A percentile compares a stretch with the other conserved stretches of the same genome.
These are phyloP conservation scores for Apiotrichum sp. DNA, from an alignment of 1,284 basidiomycete genomes.

Conservation along the genomic window DNA sequence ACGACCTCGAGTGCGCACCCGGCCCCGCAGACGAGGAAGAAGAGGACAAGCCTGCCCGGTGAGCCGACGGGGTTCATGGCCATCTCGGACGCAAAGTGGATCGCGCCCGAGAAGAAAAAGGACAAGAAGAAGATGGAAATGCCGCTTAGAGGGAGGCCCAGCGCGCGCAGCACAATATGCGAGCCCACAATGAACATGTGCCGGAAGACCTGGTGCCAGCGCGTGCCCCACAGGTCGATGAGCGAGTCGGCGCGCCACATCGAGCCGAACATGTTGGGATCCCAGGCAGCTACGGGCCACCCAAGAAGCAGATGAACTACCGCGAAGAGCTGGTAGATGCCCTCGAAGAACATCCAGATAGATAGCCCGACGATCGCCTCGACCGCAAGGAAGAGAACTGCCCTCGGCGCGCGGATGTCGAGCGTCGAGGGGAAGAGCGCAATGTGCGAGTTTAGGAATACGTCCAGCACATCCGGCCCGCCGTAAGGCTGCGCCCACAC, in stretches of 20 bases:
- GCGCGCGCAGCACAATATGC: not conserved
- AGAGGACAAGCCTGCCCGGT: constrained; percentile 16
- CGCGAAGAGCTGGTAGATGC: constrained; percentile 35
- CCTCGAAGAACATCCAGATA: constrained; percentile 29
- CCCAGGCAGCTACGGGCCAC: constrained; percentile 36
- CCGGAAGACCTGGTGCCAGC: constrained; percentile 44
- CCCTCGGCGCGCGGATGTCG: not conserved
- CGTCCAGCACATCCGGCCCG: constrained; percentile 9
- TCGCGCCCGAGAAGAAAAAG: constrained; percentile 35
- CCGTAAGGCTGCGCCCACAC: not conserved
- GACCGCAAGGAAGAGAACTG: constrained; percentile 17
- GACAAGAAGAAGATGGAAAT: constrained; percentile 23
- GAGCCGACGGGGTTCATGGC: constrained; percentile 25
- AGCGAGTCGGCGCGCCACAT: constrained; percentile 38
- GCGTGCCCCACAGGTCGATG: constrained; percentile 43
- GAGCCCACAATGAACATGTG: not conserved
- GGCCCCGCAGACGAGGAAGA: constrained; percentile 35
- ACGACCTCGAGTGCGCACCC: constrained; percentile 21
- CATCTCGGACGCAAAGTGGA: constrained; percentile 38
- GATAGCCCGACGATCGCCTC: constrained; percentile 22
- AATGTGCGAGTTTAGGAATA: constrained; percentile 4
- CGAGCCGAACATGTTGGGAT: constrained; percentile 36
- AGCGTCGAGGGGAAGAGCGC: constrained; percentile 26
- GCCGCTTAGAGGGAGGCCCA: constrained; percentile 21
- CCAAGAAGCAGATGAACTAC: constrained; percentile 17